These are phyloP conservation scores for Dictyostelium citrinum DNA, from an alignment of 78 protist species.

Conservation along the genomic window DNA sequence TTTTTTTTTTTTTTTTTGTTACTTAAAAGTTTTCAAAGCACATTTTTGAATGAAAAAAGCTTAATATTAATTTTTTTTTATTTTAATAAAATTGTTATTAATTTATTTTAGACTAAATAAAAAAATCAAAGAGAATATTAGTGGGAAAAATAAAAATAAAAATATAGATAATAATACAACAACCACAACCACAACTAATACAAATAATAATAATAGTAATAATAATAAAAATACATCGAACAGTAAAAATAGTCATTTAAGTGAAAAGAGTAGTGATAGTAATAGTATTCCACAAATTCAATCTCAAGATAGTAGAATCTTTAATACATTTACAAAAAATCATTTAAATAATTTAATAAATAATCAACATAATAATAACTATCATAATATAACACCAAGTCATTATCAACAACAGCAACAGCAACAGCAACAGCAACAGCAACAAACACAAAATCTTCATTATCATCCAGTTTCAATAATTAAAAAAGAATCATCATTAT, in stretches of 20 bases:
- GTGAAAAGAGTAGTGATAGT: not conserved
- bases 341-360: not conserved
- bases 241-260: not conserved
- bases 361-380: not conserved
- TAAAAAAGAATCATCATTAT: not conserved
- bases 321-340: slow-evolving; percentile 1
- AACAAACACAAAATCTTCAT: not conserved
- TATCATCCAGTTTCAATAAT: not conserved
- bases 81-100: not conserved
- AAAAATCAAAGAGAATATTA: slow-evolving; percentile 5
- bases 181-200: not conserved
- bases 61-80: not conserved
- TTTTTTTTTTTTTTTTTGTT: not conserved
- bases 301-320: not conserved
- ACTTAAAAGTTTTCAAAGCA: not conserved
- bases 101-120: slow-evolving; percentile 10
- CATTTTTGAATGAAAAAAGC: not conserved
- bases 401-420: not conserved
- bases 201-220: not conserved
- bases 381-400: not conserved
- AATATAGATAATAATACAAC: not conserved
- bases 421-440: not conserved
- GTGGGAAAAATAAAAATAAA: not conserved
- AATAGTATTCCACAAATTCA: not conserved
- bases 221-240: not conserved